Base-by-base conservation (phyloP, 2,329 filamentous ascomycete genomes). In the Tolypocladium ovalisporum region DNA sequence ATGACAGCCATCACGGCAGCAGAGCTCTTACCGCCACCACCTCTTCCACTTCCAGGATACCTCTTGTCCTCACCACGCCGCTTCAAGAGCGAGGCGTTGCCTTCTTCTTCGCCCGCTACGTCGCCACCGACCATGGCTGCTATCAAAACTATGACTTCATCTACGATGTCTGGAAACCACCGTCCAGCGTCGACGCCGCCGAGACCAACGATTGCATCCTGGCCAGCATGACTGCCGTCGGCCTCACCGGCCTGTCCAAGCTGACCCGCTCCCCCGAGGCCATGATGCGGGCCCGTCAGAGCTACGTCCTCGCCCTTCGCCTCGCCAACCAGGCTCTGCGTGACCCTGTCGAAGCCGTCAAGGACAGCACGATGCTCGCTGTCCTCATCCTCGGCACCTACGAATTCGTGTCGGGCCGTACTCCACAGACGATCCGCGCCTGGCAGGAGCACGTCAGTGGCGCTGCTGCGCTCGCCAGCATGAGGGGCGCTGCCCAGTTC, bases 381-480 rank as follows among this genome's bases (percentile, higher is more conserved):
- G 75, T 83, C 19, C 71, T 83, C 52, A 76, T 83, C 52, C 71
- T 83, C 7, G 76, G 78, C 49, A 76, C 80, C 5, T 83, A 79
- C 60, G 80, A 83, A 65, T 79, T 78, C 62, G 71, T 82, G 59
- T 76, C 77, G 13, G 78, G 79, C 19, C 72, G 69, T 24, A 74
- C 71, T 8, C 67, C 72, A 9, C 71, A 74, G 55, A 80, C 78
- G 0, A 70, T 81, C 61, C 68, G 72, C 55, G 77, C 77, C 13
- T 83, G 79, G 76, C 75, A 79, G 58, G 70, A 79, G 55, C 80
- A 83, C 62, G 72, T 82, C 40, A 76, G 76, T 53, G 80, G 79
- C 12, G 80, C 80, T 2, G 75, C 76, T 3, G 73, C 75, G 5
- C 69, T 83, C 27, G 76, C 79, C 10, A 73, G 71, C 55, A 70